Percentiles rank a stretch among this genome's conserved stretches.
These are phyloP conservation scores for Naganishia sp. DNA, from an alignment of 1,284 basidiomycete genomes.

Conservation along the genomic window DNA sequence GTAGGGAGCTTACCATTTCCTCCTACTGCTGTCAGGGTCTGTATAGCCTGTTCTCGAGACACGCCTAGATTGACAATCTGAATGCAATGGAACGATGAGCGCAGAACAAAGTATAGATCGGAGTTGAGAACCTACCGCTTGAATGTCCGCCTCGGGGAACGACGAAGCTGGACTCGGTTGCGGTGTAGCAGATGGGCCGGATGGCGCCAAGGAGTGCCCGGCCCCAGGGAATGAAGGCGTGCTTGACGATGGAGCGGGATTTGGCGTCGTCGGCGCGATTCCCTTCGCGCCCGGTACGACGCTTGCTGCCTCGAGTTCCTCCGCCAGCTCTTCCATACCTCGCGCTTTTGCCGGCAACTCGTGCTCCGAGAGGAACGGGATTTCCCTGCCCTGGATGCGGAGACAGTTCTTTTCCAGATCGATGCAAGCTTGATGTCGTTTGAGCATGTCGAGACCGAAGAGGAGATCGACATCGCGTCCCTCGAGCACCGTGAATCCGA, in stretches of 20 bases:
- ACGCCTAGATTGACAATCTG: conserved; percentile 73
- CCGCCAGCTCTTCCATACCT: conserved; percentile 39
- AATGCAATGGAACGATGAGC: conserved; percentile 27
- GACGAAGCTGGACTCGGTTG: conserved; percentile 7
- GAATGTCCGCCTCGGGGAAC: conserved; percentile 38
- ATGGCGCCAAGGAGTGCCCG: conserved; percentile 39
- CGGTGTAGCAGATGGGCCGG: not conserved
- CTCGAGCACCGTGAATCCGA: conserved; percentile 95
- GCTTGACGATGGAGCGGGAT: conserved; percentile 7
- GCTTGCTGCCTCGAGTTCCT: conserved; percentile 40
- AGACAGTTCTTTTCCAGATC: conserved; percentile 86
- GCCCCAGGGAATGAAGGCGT: conserved; percentile 44
- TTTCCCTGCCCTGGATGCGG: conserved; percentile 81
- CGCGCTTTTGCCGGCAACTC: conserved; percentile 83
- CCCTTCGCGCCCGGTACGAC: conserved; percentile 32
- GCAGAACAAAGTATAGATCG: not conserved
- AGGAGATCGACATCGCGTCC: conserved; percentile 89
- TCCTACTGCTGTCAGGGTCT: conserved; percentile 71
- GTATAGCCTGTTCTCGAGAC: conserved; percentile 71
- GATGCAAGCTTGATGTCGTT: conserved; percentile 92
- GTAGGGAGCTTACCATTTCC: conserved; percentile 61
- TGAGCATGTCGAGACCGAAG: conserved; percentile 97
- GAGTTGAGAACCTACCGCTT: conserved; percentile 12
- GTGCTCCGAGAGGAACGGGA: conserved; percentile 88
- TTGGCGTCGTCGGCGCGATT: conserved; percentile 18